Evolutionary conservation across 2,329 filamentous ascomycete species (phyloP).

Genomic region (Colletotrichum kahawae): DNA sequence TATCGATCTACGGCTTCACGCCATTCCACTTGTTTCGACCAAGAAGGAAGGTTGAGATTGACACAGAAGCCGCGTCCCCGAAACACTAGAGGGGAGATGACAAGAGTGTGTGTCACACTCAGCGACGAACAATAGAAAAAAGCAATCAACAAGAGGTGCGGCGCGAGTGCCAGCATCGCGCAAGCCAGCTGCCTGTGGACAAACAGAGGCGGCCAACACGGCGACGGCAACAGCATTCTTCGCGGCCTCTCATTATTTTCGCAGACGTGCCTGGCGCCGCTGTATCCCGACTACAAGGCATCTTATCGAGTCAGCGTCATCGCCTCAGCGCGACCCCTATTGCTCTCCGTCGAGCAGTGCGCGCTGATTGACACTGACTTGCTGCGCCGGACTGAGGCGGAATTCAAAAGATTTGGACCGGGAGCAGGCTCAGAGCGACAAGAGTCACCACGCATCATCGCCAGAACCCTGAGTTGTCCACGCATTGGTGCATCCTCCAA

Average conservation of each 20-base stretch:
- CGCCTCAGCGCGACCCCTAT: neutral
- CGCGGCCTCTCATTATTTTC: neutral
- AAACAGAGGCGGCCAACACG: neutral
- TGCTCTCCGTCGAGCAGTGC: neutral
- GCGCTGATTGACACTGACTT: constrained; percentile 2
- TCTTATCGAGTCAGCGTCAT: constrained; percentile 3
- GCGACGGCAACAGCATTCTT: constrained; percentile 1
- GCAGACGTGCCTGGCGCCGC: neutral
- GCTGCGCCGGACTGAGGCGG: neutral
- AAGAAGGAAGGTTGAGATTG: neutral
- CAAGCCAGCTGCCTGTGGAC: neutral
- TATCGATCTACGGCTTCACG: neutral
- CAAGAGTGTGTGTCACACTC: neutral
- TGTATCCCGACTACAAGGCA: neutral
- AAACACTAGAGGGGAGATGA: neutral
- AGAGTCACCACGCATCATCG: neutral
- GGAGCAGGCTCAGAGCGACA: neutral
- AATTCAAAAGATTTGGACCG: neutral
- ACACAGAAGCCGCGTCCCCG: neutral
- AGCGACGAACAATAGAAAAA: constrained; percentile 4
- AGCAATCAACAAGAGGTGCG: neutral
- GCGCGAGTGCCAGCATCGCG: neutral
- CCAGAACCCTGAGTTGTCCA: neutral
- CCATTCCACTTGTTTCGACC: neutral
- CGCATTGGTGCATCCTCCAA: constrained; percentile 1